Conservation (phyloP, 306 rosid genomes). For the Rosa multiflora region DNA sequence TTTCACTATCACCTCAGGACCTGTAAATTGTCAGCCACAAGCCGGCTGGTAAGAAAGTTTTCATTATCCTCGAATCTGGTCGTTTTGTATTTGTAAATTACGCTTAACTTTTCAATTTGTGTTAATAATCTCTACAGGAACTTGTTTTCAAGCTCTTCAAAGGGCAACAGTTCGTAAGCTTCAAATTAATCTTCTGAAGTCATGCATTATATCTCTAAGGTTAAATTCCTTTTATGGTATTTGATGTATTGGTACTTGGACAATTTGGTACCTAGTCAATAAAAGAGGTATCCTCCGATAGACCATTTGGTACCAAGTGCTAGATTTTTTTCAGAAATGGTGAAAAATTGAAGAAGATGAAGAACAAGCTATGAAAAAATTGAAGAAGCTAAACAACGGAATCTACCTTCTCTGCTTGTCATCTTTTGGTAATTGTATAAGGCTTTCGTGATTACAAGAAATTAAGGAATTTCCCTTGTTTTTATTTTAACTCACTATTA, state of each 20-base stretch:
- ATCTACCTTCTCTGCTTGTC: no score
- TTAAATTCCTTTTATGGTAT: background rate
- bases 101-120: background rate
- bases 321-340: no score
- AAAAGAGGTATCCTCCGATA: no score
- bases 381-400: no score
- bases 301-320: no score
- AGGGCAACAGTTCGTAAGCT: constrained; percentile 46
- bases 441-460: no score
- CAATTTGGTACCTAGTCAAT: no score
- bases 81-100: background rate
- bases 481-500: no score
- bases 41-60: constrained; percentile 39
- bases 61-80: background rate
- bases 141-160: constrained; percentile 51
- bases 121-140: constrained; percentile 35
- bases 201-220: background rate
- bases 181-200: background rate
- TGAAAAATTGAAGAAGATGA: no score
- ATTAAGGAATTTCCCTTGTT: no score
- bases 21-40: constrained; percentile 23
- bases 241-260: background rate
- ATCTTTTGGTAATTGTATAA: no score
- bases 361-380: no score
- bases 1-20: constrained; percentile 23